Percentiles rank a stretch among this genome's conserved stretches.
These are phyloP conservation scores for Draba incana DNA, from an alignment of 345 rosid genomes.

Conservation along the genomic window DNA sequence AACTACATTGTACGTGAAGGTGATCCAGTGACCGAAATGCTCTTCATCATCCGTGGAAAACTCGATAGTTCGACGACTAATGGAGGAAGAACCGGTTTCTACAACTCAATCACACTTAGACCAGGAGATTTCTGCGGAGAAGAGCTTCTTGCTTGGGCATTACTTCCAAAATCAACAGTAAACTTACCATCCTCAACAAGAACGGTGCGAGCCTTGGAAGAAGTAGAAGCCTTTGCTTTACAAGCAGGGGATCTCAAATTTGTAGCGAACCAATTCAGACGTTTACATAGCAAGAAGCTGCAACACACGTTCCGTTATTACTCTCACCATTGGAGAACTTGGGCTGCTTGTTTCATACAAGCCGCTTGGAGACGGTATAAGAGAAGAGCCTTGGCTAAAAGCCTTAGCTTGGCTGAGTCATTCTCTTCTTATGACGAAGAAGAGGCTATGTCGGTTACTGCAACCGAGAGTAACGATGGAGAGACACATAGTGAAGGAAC, in stretches of 20 bases:
- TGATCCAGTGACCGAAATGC: constrained; percentile 67
- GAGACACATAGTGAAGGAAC: constrained; percentile 18
- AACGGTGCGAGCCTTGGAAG: constrained; percentile 57
- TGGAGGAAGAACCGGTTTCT: constrained; percentile 70
- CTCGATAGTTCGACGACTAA: constrained; percentile 67
- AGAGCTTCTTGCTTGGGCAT: constrained; percentile 73
- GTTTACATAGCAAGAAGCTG: constrained; percentile 67
- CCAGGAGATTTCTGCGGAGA: constrained; percentile 74
- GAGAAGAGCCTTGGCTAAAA: constrained; percentile 50
- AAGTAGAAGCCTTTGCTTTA: constrained; percentile 70
- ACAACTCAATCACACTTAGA: constrained; percentile 55
- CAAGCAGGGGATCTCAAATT: constrained; percentile 68
- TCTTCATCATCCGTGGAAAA: constrained; percentile 59
- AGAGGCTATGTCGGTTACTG: constrained; percentile 30
- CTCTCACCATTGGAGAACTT: constrained; percentile 72
- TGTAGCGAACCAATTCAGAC: constrained; percentile 64
- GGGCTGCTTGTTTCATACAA: constrained; percentile 72
- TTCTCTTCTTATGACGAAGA: constrained; percentile 44
- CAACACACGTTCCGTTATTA: constrained; percentile 66
- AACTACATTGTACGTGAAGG: constrained; percentile 68
- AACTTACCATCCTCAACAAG: constrained; percentile 68
- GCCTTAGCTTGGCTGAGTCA: constrained; percentile 50
- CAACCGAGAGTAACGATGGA: constrained; percentile 31
- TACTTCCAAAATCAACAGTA: constrained; percentile 55
- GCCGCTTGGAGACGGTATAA: constrained; percentile 62